Conservation (phyloP, 352 stramenopile species). For the Pythium sukuiense region DNA sequence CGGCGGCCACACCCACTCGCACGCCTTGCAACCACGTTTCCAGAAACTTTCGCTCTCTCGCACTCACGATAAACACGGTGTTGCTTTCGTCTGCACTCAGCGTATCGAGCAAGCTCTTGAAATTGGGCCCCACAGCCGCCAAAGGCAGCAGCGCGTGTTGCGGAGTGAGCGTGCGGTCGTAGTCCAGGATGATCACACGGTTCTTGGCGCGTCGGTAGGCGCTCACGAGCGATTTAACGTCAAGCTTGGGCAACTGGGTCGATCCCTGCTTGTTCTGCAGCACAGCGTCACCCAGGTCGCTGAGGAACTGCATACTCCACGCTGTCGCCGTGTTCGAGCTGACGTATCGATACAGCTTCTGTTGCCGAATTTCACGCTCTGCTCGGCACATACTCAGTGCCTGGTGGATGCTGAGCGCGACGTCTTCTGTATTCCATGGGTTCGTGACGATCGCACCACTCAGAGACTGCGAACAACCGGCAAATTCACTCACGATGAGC, state of each 20-base stretch:
- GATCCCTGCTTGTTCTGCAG: constrained; percentile 56
- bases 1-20: constrained; percentile 67
- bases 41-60: constrained; percentile 85
- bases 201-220: constrained; percentile 73
- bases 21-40: constrained; percentile 85
- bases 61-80: constrained; percentile 78
- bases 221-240: constrained; percentile 52
- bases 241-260: constrained; percentile 59
- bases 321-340: constrained; percentile 80
- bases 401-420: constrained; percentile 80
- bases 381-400: constrained; percentile 82
- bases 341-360: constrained; percentile 90
- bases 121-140: constrained; percentile 73
- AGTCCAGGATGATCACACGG: constrained; percentile 87
- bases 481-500: constrained; percentile 88
- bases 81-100: constrained; percentile 65
- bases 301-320: constrained; percentile 84
- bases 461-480: constrained; percentile 84
- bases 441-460: constrained; percentile 88
- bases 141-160: constrained; percentile 79
- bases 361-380: constrained; percentile 84
- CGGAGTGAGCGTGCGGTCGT: constrained; percentile 82
- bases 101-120: constrained; percentile 74
- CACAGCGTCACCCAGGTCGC: constrained; percentile 62
- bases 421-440: constrained; percentile 86